A percentile compares a stretch with the other conserved stretches of the same genome.
Conservation (phyloP, 352 stramenopile genomes). For the Ochromonadaceae sp. region DNA sequence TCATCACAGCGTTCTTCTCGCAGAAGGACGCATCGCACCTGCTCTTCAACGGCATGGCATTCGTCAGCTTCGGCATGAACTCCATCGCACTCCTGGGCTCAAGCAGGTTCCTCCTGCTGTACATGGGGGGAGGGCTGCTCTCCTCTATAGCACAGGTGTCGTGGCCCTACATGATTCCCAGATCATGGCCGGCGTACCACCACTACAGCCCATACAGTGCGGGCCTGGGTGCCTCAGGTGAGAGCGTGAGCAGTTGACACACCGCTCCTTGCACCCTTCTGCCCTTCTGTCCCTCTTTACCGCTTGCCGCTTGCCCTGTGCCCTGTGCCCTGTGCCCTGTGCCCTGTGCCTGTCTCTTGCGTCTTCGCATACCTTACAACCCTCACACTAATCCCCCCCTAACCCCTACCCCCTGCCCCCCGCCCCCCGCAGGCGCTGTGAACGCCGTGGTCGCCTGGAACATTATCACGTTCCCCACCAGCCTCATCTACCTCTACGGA, state of each 20-base stretch:
- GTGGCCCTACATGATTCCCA: constrained; percentile 1
- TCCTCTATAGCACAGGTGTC: neutral
- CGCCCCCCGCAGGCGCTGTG: too few relatives aligned
- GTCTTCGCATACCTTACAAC: too few relatives aligned
- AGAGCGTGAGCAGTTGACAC: too few relatives aligned
- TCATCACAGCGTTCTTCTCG: constrained; percentile 9
- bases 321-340: too few relatives aligned
- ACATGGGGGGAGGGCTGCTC: constrained; percentile 9
- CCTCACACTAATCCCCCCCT: too few relatives aligned
- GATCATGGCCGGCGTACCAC: neutral
- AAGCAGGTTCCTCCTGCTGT: neutral
- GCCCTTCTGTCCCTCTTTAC: too few relatives aligned
- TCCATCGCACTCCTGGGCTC: neutral
- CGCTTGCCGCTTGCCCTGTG: too few relatives aligned
- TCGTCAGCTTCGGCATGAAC: neutral
- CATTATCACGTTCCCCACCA: neutral
- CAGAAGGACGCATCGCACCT: neutral
- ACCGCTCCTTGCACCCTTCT: too few relatives aligned
- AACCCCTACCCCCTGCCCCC: too few relatives aligned
- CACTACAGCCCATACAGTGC: neutral
- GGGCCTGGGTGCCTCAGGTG: neutral
- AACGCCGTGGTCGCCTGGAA: neutral
- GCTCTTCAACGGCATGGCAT: neutral
- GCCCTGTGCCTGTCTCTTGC: too few relatives aligned
- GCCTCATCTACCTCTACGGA: neutral